Evolutionary conservation across 2,329 filamentous ascomycete species (phyloP).

Genomic region (Aspergillus neoniger): DNA sequence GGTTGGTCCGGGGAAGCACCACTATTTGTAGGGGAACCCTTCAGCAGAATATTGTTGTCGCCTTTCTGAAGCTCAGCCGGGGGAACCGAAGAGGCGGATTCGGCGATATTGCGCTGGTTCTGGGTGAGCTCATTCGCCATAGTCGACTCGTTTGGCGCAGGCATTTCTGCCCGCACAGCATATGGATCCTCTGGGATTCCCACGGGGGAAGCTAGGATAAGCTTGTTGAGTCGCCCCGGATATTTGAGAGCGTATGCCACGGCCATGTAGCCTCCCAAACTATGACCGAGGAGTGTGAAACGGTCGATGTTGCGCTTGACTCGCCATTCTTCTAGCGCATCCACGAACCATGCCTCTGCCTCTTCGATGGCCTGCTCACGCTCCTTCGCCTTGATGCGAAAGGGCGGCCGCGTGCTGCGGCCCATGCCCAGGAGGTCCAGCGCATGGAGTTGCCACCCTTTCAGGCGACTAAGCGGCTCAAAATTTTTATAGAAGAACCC

Average conservation of each 20-base stretch:
- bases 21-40: conserved; percentile 24
- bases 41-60: conserved; percentile 59
- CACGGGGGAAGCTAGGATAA: conserved; percentile 91
- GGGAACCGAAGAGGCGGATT: conserved; percentile 23
- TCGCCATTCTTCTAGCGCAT: conserved; percentile 95
- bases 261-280: conserved; percentile 90
- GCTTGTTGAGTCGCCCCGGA: conserved; percentile 88
- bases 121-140: conserved; percentile 77
- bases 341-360: conserved; percentile 93
- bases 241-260: conserved; percentile 96
- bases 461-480: conserved; percentile 75
- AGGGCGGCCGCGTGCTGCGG: conserved; percentile 78
- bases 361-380: conserved; percentile 78
- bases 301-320: conserved; percentile 83
- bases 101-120: conserved; percentile 59
- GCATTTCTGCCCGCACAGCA: conserved; percentile 77
- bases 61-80: conserved; percentile 31
- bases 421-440: conserved; percentile 97
- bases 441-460: conserved; percentile 86
- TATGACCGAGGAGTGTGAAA: conserved; percentile 92
- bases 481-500: conserved; percentile 99
- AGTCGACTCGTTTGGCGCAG: conserved; percentile 72
- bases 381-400: conserved; percentile 81
- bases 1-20: conserved; percentile 38
- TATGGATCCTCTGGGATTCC: conserved; percentile 94